These are phyloP conservation scores for Geosiphon pyriformis DNA, from an alignment of 192 early-diverging fungal genomes.

Conservation along the genomic window DNA sequence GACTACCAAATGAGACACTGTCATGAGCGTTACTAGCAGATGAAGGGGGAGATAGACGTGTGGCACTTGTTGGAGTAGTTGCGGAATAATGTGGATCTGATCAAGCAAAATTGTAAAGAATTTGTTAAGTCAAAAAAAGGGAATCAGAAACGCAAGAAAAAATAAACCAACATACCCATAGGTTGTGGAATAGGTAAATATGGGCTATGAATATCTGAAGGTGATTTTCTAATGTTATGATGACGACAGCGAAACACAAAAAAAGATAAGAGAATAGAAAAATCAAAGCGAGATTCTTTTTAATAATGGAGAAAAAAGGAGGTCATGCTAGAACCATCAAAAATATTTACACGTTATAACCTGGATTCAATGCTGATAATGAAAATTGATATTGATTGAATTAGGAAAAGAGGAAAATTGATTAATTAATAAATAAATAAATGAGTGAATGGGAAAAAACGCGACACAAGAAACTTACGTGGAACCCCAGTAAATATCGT, in stretches of 20 bases:
- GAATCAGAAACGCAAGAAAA: background rate
- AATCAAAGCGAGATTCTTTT: too few species aligned
- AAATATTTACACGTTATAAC: conserved; percentile 17
- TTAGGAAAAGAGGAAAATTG: background rate
- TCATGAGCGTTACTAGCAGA: conserved; percentile 13
- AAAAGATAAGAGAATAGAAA: too few species aligned
- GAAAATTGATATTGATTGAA: too few species aligned
- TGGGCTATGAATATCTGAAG: conserved; percentile 23
- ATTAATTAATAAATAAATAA: conserved; percentile 1
- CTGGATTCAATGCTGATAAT: conserved; percentile 14
- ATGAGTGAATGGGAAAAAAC: background rate
- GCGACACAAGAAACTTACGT: conserved; percentile 5
- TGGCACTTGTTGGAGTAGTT: conserved; percentile 23
- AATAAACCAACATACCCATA: conserved; percentile 9
- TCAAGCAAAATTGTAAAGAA: background rate
- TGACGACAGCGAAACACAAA: background rate
- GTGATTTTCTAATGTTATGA: conserved; percentile 21
- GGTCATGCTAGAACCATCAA: background rate
- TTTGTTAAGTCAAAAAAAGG: background rate
- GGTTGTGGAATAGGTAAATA: conserved; percentile 16
- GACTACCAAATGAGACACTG: conserved; percentile 6
- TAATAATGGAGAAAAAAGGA: background rate
- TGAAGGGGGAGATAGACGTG: conserved; percentile 20
- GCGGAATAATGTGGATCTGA: conserved; percentile 12
- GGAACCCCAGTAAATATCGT: conserved; percentile 25